phyloP scores from a whole-genome alignment of 192 early-diverging fungal species.

The Coemansia sp. region DNA sequence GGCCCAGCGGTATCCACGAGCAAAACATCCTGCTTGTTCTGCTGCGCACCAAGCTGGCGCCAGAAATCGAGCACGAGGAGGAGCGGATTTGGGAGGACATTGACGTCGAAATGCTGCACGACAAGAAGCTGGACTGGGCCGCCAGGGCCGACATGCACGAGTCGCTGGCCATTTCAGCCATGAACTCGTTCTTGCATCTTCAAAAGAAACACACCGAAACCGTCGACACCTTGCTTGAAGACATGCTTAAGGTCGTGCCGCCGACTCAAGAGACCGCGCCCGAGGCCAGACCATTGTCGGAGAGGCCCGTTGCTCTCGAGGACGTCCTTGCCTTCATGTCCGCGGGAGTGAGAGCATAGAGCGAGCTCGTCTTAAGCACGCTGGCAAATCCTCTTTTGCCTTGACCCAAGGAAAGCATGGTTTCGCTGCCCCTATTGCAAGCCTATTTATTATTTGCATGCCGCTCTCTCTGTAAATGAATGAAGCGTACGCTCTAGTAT shows the following conservation, averaged over 20 bases:
- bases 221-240: constrained; percentile 19
- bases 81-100: constrained; percentile 35
- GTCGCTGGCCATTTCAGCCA: constrained; percentile 34
- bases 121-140: constrained; percentile 20
- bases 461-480: no score
- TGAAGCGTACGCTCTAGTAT: no score
- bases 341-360: constrained; percentile 10
- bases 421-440: no score
- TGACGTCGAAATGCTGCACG: constrained; percentile 19
- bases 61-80: constrained; percentile 51
- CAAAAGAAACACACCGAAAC: constrained; percentile 21
- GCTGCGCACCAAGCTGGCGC: constrained; percentile 50
- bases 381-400: neutral
- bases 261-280: neutral
- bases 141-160: constrained; percentile 31
- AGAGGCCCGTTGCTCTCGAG: constrained; percentile 20
- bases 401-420: neutral
- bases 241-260: neutral
- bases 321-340: constrained; percentile 46
- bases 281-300: neutral
- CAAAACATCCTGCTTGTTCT: constrained; percentile 48
- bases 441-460: no score
- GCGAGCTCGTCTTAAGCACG: neutral
- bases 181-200: constrained; percentile 26
- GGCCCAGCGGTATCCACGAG: constrained; percentile 41